Evolutionary conservation across 495 filamentous ascomycete genomes (phyloP), one percentile per base, ranked within the genome.

Genomic region (Diplogelasinospora grovesii): DNA sequence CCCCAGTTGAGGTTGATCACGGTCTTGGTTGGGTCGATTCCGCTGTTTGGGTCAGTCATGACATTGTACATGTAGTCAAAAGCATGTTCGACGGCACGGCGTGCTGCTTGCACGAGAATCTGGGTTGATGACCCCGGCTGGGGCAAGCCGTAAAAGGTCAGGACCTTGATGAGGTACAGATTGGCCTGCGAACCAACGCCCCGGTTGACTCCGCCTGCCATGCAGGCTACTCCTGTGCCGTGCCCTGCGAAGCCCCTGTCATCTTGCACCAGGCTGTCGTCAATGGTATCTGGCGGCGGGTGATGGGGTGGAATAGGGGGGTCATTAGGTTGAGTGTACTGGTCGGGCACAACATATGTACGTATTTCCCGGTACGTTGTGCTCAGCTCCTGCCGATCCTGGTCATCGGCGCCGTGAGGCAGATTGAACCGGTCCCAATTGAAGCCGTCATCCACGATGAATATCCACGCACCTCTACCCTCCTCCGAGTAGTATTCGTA

Each of bases 331-430:
- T n/a, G 29, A 5, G 14, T 8, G 29, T 32, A 32, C 8, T 32
- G 29, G 5, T 15, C 16, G 14, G 29, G 29, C 8, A 32, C 29
- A 32, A 32, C 29, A 5, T 15, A 8, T 32, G 5, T 32, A 5
- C 29, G 29, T 6, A 32, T 32, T 15, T 32, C 29, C n/a, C 29
- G n/a, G 29, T 32, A n/a, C n/a, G n/a, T n/a, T n/a, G n/a, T n/a
- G n/a, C n/a, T n/a, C n/a, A n/a, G n/a, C n/a, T n/a, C 29, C 5
- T 15, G 10, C 5, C 5, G 14, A 32, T 8, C 29, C n/a, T 32
- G 29, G 29, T 15, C 29, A 6, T 15, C 7, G 24, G 24, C 24
- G 11, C 11, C 11, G 24, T 11, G 24, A 26, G 24, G 11, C 24
- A 26, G 11, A 26, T 7, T 6, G 24, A 7, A 11, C 6, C 24